A percentile compares a stretch with the other conserved stretches of the same genome.
Conservation (phyloP, 2,329 filamentous ascomycete genomes). For the Trichophyton schoenleinii region DNA sequence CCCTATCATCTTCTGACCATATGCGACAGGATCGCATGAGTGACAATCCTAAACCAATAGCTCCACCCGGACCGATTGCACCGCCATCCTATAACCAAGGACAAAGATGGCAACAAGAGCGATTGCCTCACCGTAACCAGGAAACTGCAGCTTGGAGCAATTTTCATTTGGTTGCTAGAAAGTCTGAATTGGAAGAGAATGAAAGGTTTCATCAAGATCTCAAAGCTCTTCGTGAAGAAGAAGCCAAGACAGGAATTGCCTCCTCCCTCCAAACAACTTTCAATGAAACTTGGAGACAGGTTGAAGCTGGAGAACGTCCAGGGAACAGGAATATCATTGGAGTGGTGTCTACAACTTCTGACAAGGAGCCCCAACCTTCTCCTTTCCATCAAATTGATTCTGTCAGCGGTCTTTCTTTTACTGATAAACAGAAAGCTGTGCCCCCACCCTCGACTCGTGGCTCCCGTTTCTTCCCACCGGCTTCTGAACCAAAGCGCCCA, state of each 20-base stretch:
- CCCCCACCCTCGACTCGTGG: constrained; percentile 29
- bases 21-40: constrained; percentile 24
- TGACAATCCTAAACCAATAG: constrained; percentile 30
- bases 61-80: constrained; percentile 35
- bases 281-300: constrained; percentile 37
- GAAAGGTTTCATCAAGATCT: constrained; percentile 31
- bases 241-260: constrained; percentile 21
- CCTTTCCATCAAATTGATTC: constrained; percentile 27
- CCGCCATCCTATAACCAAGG: constrained; percentile 28
- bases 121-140: constrained; percentile 18
- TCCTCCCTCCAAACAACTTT: constrained; percentile 27
- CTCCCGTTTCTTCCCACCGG: constrained; percentile 38
- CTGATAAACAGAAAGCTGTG: constrained; percentile 25
- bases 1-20: constrained; percentile 29
- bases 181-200: constrained; percentile 31
- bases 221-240: constrained; percentile 28
- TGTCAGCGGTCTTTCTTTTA: constrained; percentile 25
- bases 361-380: constrained; percentile 18
- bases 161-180: constrained; percentile 29
- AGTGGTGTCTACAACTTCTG: constrained; percentile 24
- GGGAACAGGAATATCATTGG: constrained; percentile 29
- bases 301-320: constrained; percentile 29
- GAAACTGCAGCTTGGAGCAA: constrained; percentile 33
- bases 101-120: constrained; percentile 21
- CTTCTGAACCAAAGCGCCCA: constrained; percentile 26